Evolutionary conservation across 768 basidiomycete species (phyloP).

Genomic region (Panaeolus papilionaceus): DNA sequence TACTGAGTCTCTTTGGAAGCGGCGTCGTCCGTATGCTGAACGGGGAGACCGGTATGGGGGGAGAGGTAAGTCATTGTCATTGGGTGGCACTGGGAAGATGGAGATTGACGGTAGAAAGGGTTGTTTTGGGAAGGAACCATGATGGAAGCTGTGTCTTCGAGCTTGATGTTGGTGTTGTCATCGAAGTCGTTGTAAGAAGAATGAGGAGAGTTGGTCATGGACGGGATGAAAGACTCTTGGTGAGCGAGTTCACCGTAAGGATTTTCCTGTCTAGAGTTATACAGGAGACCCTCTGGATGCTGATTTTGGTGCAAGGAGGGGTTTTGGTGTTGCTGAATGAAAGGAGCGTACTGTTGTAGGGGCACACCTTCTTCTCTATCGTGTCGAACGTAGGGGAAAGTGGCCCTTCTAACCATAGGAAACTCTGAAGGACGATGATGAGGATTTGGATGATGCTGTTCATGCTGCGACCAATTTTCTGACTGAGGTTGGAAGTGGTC

Average conservation of each 20-base stretch:
- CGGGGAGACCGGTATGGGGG: constrained; percentile 60
- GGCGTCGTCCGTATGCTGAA: constrained; percentile 91
- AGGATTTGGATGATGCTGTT: constrained; percentile 41
- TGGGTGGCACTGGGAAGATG: constrained; percentile 35
- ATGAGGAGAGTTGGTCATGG: constrained; percentile 46
- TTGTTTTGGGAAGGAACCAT: constrained; percentile 67
- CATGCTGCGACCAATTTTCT: constrained; percentile 38
- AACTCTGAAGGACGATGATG: constrained; percentile 50
- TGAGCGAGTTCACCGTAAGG: constrained; percentile 43
- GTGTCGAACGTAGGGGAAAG: constrained; percentile 79
- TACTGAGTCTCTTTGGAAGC: constrained; percentile 92
- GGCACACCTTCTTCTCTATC: constrained; percentile 59
- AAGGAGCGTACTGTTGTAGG: constrained; percentile 48
- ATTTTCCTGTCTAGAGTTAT: constrained; percentile 39
- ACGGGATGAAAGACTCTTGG: constrained; percentile 44
- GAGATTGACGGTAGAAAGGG: constrained; percentile 50
- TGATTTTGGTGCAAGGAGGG: constrained; percentile 24
- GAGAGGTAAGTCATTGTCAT: constrained; percentile 45
- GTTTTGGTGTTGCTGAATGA: constrained; percentile 46
- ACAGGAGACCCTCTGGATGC: constrained; percentile 25
- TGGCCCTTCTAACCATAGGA: constrained; percentile 64
- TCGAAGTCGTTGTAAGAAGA: constrained; percentile 55
- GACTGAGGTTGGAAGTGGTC: constrained; percentile 26
- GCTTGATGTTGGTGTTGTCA: constrained; percentile 59
- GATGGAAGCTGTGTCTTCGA: constrained; percentile 65